Evolutionary conservation across 1,284 basidiomycete genomes (phyloP), one percentile per base, ranked within the genome.

Genomic region (Phaffia rhodozyma): DNA sequence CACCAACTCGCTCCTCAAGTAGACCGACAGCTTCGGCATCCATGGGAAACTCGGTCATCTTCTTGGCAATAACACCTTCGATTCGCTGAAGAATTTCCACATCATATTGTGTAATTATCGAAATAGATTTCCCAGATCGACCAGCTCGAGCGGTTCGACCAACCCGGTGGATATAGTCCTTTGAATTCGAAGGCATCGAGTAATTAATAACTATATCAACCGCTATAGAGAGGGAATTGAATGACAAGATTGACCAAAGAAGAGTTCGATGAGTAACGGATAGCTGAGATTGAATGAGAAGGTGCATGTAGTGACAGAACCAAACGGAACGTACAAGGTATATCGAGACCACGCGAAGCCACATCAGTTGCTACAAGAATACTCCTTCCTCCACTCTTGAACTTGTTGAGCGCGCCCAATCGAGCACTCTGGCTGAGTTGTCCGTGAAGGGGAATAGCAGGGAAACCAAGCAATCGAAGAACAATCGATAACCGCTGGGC

Each of bases 151-250:
- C 96, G 38, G 96, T 98, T 68, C 96, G 85, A 47, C 96, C 96
- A 23, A 99, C 96, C 63, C 96, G 85, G 75, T 99, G 96, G 64
- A 99, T 97, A 75, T 98, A 99, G 76, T 98, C 96, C 79, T 98
- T 98, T 32, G 93, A 97, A 75, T 98, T 91, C 6, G 91, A 91
- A 0, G 96, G 96, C 67, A 97, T 89, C 75, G 98, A 94, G 75
- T 91, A 99, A 77, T 99, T 98, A 77, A 99, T 90, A 60, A 99
- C 94, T 50, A 93, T 79, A 73, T 99, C 96, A 30, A 98, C 96
- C 38, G 38, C 38, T 43, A 16, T 2, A 16, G 5, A 43, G 21
- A 88, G 84, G 5, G 94, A 93, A 66, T 98, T 97, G 77, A 98
- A 96, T 38, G 98, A 80, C 73, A 96, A 96, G 70, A 90, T 88